phyloP scores from a whole-genome alignment of 176 grass and related monocot genomes.

The Poa pratensis region DNA sequence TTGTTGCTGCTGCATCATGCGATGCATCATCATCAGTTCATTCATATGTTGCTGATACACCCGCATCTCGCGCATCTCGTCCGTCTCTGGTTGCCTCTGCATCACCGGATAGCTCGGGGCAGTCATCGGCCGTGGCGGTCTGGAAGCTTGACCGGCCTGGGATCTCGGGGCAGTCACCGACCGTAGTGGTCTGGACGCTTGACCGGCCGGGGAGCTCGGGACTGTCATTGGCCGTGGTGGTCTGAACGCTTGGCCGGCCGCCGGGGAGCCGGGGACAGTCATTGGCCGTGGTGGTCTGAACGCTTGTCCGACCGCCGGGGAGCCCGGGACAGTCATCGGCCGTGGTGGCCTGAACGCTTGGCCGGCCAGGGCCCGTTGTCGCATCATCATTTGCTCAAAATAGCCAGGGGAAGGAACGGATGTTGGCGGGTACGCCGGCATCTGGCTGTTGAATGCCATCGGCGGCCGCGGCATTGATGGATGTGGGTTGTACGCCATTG shows the following conservation, averaged over 20 bases:
- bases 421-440: neutral
- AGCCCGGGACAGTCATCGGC: neutral
- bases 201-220: too few relatives aligned
- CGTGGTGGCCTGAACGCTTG: neutral
- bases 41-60: neutral
- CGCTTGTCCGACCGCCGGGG: too few relatives aligned
- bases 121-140: neutral
- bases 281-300: too few relatives aligned
- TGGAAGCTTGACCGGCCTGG: neutral
- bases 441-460: neutral
- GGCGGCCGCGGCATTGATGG: neutral
- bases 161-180: too few relatives aligned
- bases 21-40: neutral
- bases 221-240: neutral
- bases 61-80: neutral
- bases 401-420: neutral
- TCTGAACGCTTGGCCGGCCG: too few relatives aligned
- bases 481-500: neutral
- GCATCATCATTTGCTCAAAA: neutral
- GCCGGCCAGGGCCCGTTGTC: neutral
- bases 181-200: too few relatives aligned
- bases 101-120: neutral
- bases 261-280: too few relatives aligned
- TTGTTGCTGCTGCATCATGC: neutral
- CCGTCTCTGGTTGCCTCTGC: neutral